Evolutionary conservation across 805 yeast species (phyloP), one percentile per base, ranked within the genome.

Genomic region (Zygosaccharomyces rouxii): DNA sequence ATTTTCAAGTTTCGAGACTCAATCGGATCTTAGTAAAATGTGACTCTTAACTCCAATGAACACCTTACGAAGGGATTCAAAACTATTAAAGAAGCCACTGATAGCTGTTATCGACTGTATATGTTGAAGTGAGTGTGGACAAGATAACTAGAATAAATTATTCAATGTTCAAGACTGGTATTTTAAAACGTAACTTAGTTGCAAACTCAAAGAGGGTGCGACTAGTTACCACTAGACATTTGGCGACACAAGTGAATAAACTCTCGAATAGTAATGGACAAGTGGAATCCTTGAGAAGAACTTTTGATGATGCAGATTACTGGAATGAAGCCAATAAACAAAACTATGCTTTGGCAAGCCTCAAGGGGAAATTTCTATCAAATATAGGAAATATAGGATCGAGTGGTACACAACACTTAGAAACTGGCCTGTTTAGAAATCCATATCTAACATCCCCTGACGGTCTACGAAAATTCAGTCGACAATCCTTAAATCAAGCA

Each of bases 401-500:
- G 2, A 49, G 50, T 18, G 35, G 26, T 9, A 18, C 42, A 3
- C 38, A 47, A 23, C 30, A 53, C 35, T 18, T 33, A 21, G 64
- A 64, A 37, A 72, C 77, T 1, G 97, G 97, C 0, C 72, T 92
- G 26, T 90, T 94, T 63, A 73, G 76, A 44, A 90, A 92, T 57
- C 84, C 85, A 28, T 78, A 77, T 51, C 70, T 92, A 39, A 78
- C 75, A 1, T 73, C 82, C 1, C 88, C 97, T 0, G 70, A 77
- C 3, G 96, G 96, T 0, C 68, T 92, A 21, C 68, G 75, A 21
- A 74, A 77, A 45, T 94, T 88, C 63, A 79, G 92, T 3, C 70
- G 75, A 35, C 74, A 71, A 18, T 84, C 96, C 0, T 69, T 89
- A n/a, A 62, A 53, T 2, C 73, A 74, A 44, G 96, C 97, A 1